Conservation (phyloP, 345 rosid genomes). For the Angophora floribunda region DNA sequence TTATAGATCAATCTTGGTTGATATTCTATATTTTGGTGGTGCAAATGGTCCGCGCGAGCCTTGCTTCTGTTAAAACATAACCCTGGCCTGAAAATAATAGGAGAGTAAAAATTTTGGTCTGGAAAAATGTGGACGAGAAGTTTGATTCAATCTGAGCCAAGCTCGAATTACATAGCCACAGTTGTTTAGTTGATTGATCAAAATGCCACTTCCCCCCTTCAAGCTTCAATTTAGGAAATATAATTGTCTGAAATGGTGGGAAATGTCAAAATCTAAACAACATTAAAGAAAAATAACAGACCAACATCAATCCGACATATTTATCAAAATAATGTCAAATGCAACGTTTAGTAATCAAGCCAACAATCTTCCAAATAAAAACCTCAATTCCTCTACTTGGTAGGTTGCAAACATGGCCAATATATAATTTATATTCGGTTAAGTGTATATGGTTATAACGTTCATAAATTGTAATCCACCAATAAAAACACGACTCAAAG, state of each 20-base stretch:
- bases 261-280: neutral
- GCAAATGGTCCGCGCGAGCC: neutral
- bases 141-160: too few relatives aligned
- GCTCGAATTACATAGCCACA: neutral
- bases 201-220: neutral
- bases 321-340: neutral
- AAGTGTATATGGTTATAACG: neutral
- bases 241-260: neutral
- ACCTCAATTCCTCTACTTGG: neutral
- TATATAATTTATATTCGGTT: neutral
- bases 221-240: neutral
- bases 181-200: neutral
- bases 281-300: neutral
- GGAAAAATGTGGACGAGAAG: neutral
- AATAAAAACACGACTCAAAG: neutral
- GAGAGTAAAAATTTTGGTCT: neutral
- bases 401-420: neutral
- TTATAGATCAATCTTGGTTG: neutral
- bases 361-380: neutral
- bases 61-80: neutral
- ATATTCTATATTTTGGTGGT: neutral
- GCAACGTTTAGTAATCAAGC: neutral
- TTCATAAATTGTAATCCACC: neutral
- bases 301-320: neutral
- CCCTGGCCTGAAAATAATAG: neutral